Base-by-base conservation (phyloP, 2,329 filamentous ascomycete genomes). In the Colletotrichum horii region DNA sequence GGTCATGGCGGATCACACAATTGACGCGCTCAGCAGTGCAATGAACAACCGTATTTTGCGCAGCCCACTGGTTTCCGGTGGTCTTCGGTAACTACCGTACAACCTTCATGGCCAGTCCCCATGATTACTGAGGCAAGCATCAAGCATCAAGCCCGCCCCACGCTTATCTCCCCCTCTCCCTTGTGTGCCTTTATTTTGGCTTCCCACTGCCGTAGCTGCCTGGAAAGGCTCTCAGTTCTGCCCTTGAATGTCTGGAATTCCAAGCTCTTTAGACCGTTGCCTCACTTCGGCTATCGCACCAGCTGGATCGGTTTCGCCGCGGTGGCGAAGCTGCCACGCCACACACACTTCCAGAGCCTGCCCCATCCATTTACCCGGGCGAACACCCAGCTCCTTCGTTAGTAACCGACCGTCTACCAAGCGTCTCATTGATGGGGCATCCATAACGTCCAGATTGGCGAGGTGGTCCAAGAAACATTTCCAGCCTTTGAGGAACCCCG, bases 271-370 rank as follows among this genome's bases (percentile, higher is more conserved):
- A 75, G 85, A 88, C 77, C 85, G 87, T 70, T 80, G 83, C 62
- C 84, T 83, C 28, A 95, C 89, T 80, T 93, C 91, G 62, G 92
- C 89, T 69, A 95, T 85, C 2, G 90, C 93, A 4, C 87, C 90
- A 8, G 85, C 80, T 8, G 88, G 84, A 76, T 96, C 93, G 5
- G 89, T 91, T 73, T 87, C 87, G 6, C 88, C 88, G 0, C 96
- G 95, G 81, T 98, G 92, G 48, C 95, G 90, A 68, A 98, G 89
- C 84, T 98, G 97, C 96, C 96, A 98, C 76, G 93, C 92, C 84
- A 97, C 91, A 76, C 95, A 94, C 6, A 96, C 87, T 36, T 97
- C 94, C 62, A 98, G 86, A 5, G 96, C 96, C 61, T 89, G 89
- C 70, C 92, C 92, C 89, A 97, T 94, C 96, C 96, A 98, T n/a